Evolutionary conservation across 768 basidiomycete genomes (phyloP), one percentile per base, ranked within the genome.

Genomic region (Filobasidium wieringae): DNA sequence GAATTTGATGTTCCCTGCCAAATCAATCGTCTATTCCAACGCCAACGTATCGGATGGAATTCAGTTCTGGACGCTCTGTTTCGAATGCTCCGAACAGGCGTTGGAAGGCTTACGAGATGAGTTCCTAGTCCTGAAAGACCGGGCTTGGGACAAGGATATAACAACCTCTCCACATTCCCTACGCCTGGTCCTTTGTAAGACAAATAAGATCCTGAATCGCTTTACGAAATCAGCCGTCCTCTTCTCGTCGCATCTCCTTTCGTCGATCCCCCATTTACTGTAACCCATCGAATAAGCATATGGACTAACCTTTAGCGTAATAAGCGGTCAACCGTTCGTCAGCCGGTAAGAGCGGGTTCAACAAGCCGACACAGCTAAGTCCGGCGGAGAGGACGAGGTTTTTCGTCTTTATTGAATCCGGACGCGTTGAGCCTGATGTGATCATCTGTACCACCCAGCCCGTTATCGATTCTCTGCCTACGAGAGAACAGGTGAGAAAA

Each of bases 51-150:
- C 37, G 22, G 27, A 31, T 22, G 11, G 6, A 32, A 31, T 17
- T 31, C 40, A 15, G 41, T 4, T 4, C 9, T 8, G 11, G 30
- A 1, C 17, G 5, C 32, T 9, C 7, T 30, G 19, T 43, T 7
- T 43, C 41, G 41, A 9, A 9, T 8, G 41, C 41, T 14, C n/a
- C n/a, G 6, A 31, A 58, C 75, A 27, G 89, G 90, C 36, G 36
- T 11, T 11, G 19, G 15, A 7, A 22, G 17, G 61, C 68, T 50
- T 24, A 69, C 70, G 26, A 96, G 77, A 75, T 96, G 95, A 11
- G 90, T 92, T 2, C 95, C 93, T 7, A 96, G 78, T 2, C 87
- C 86, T 59, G 87, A 84, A 68, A 93, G 87, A 7, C 81, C 68
- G 0, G 64, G 59, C 51, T 73, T 69, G 4, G 93, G 91, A 61